phyloP scores from a whole-genome alignment of 306 rosid species.

The Adenanthera pavonina region DNA sequence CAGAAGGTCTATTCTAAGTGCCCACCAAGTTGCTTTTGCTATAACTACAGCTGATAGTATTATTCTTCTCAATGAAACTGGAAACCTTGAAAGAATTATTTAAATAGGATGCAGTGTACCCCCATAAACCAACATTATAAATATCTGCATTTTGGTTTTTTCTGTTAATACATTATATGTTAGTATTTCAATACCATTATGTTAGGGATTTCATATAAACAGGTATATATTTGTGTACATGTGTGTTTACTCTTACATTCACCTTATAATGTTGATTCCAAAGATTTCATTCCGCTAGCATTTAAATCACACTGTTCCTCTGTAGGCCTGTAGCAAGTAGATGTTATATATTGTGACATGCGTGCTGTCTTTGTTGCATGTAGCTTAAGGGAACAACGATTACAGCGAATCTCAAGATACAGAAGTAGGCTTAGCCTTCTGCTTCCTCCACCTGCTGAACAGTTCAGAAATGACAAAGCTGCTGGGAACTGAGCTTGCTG shows the following conservation, averaged over 20 bases:
- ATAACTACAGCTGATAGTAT: not conserved
- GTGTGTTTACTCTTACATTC: not conserved
- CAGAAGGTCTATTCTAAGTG: not conserved
- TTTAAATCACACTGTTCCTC: not conserved
- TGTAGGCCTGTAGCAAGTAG: not conserved
- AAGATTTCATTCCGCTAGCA: not conserved
- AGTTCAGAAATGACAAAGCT: conserved; percentile 64
- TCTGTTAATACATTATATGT: not conserved
- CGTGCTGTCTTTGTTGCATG: conserved; percentile 24
- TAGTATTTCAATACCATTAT: not conserved
- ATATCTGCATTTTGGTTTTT: not conserved
- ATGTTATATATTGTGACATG: conserved; percentile 3
- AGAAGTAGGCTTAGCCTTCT: conserved; percentile 82
- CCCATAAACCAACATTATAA: not conserved
- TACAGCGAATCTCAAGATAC: conserved; percentile 73
- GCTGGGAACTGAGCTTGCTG: conserved; percentile 59
- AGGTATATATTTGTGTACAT: not conserved
- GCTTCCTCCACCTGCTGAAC: conserved; percentile 75
- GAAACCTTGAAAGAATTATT: not conserved
- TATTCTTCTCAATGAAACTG: no score
- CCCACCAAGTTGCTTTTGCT: not conserved
- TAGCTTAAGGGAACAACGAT: conserved; percentile 78
- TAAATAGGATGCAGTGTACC: not conserved
- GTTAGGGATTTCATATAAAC: not conserved
- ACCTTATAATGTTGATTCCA: not conserved